Evolutionary conservation across 805 yeast genomes (phyloP), one percentile per base, ranked within the genome.

Genomic region (Kodamaea jinghongensis): DNA sequence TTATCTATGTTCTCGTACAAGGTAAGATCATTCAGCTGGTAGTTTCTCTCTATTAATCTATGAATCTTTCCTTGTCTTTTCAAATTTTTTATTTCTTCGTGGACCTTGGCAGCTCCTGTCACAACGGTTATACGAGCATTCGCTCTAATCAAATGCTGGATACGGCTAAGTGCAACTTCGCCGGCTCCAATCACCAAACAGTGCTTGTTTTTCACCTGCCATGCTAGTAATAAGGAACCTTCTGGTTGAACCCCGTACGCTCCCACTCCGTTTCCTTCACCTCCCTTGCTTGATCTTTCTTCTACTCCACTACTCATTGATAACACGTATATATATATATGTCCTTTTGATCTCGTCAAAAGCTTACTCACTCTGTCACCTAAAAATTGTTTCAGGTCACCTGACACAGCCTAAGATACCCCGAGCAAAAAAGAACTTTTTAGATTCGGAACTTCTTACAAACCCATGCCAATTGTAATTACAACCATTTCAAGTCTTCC

Each of bases 171-270:
- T 0, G 89, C 96, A 6, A 86, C 95, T 34, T 79, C 83, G 8
- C 87, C 86, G 5, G 83, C 88, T 0, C 95, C 95, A 29, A 86
- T 76, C 1, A 86, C 84, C 7, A 86, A 66, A 11, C 84, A 86
- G 48, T 76, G 86, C 14, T 49, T 67, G 62, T 80, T 64, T 47
- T 70, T 74, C 14, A 83, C 85, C 60, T 83, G 89, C 86, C 86
- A 82, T 8, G 90, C 89, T 14, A 83, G 68, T 49, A 82, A 66
- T 9, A 83, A 62, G 0, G 89, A 83, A 2, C 79, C 84, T 34
- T 65, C 56, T 2, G 71, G 71, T 29, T 55, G 34, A 12, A 17
- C 17, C n/a, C 20, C 34, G 11, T 27, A 20, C 26, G 12, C 31
- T 29, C 31, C 34, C 9, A 8, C 23, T 5, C 23, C 23, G 23